Evolutionary conservation across 2,329 filamentous ascomycete genomes (phyloP).

Genomic region (Epichloe glyceriae): DNA sequence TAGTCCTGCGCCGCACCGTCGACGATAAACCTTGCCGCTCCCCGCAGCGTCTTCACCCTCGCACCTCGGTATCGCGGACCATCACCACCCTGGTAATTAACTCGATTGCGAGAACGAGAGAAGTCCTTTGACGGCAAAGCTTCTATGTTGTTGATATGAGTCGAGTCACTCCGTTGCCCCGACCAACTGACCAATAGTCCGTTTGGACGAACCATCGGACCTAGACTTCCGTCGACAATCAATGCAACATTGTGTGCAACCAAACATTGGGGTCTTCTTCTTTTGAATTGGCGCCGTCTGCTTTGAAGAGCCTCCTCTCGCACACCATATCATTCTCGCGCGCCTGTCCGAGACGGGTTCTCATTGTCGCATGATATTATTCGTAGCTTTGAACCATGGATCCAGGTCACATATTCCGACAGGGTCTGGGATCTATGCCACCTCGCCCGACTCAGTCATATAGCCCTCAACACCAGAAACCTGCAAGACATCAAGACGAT

Average conservation of each 20-base stretch:
- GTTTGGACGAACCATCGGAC: background rate
- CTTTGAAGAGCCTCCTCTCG: background rate
- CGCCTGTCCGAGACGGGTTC: background rate
- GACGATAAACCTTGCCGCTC: background rate
- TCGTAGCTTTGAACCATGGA: conserved; percentile 33
- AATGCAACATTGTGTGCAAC: background rate
- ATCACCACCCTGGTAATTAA: background rate
- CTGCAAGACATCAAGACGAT: conserved; percentile 24
- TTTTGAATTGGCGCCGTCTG: conserved; percentile 3
- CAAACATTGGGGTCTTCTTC: background rate
- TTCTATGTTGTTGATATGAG: background rate
- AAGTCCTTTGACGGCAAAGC: background rate
- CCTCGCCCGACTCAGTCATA: conserved; percentile 23
- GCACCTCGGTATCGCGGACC: background rate
- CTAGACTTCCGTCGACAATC: background rate
- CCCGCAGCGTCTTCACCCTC: background rate
- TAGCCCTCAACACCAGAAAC: conserved; percentile 19
- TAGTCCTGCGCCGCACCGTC: background rate
- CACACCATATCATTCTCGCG: background rate
- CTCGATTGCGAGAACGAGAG: background rate
- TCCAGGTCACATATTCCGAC: conserved; percentile 44
- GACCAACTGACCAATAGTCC: conserved; percentile 1
- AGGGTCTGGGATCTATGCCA: conserved; percentile 36
- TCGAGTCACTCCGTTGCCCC: background rate
- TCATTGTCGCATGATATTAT: background rate